Base-by-base conservation (phyloP, 1,139 yeast genomes). In the Protomyces macrosporus region DNA sequence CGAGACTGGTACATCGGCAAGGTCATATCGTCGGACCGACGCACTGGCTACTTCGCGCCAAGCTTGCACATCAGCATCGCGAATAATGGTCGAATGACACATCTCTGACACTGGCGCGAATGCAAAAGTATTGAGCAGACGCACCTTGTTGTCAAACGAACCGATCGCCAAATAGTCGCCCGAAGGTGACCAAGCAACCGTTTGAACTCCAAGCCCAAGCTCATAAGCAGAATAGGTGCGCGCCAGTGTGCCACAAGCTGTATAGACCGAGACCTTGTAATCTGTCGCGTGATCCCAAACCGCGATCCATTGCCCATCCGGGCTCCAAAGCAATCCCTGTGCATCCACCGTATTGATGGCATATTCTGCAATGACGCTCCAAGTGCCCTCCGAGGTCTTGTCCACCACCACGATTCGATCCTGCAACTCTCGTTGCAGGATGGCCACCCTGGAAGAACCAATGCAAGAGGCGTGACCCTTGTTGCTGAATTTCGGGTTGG, bases 261-360 rank as follows among this genome's bases (percentile, higher is more conserved):
- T 66, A 52, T 62, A 69, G 6, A 69, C 48, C 34, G 63, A 62
- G n/a, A 69, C 66, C 30, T 61, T 60, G 42, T 65, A 65, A 14
- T 66, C 67, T 5, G 68, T 63, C 37, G 51, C 34, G 12, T 57
- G 53, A 42, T 69, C 71, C 52, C 63, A 65, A 5, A 61, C 69
- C 7, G 69, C 71, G 10, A 69, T 50, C 69, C 70, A 68, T 6
- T 63, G 55, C 10, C 71, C 71, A 50, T 67, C 68, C 7, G 69
- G 68, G 35, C 71, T 69, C 70, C 71, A 69, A 6, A 55, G 53
- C 37, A 67, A 59, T 3, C 68, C 69, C 35, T 64, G 62, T 9
- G 68, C 69, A 52, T 69, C 68, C n/a, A 64, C 42, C 2, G 67
- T 62, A 5, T 67, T 60, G 10, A 55, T 32, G 9, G 62, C 52